Evolutionary conservation across 805 yeast genomes (phyloP).

Genomic region (Hanseniaspora lachancei): DNA sequence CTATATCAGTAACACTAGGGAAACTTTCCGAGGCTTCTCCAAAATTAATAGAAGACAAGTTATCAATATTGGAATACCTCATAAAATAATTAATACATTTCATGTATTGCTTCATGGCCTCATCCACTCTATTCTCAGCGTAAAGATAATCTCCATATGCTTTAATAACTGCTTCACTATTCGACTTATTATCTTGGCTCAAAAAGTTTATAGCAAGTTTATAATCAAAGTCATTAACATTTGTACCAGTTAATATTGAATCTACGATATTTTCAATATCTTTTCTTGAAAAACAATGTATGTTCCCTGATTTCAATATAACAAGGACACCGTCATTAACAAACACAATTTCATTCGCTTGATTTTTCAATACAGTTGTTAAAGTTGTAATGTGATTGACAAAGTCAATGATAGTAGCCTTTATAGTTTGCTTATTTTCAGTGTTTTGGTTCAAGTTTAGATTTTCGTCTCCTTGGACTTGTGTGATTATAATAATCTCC

Average conservation of each 20-base stretch:
- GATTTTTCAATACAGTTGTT: neutral
- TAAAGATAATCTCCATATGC: slow-evolving; percentile 64
- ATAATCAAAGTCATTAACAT: slow-evolving; percentile 38
- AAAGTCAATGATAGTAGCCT: neutral
- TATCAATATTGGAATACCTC: neutral
- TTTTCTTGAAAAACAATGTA: neutral
- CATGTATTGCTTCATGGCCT: slow-evolving; percentile 65
- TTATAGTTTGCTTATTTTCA: neutral
- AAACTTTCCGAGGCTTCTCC: neutral
- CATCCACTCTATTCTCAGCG: slow-evolving; percentile 48
- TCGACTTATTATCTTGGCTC: neutral
- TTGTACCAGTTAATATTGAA: neutral
- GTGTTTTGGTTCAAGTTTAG: neutral
- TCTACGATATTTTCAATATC: neutral
- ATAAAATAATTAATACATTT: slow-evolving; percentile 32
- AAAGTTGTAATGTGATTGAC: neutral
- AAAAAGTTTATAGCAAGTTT: slow-evolving; percentile 40
- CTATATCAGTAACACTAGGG: slow-evolving; percentile 10
- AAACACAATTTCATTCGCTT: neutral
- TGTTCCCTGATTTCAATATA: neutral
- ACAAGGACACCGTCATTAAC: neutral
- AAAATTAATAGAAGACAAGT: neutral
- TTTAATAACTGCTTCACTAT: slow-evolving; percentile 32
- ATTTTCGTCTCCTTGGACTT: neutral
- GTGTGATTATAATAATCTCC: neutral